phyloP scores from a whole-genome alignment of 164 flowering plant genomes.

The Magnolia kwangsiensis region DNA sequence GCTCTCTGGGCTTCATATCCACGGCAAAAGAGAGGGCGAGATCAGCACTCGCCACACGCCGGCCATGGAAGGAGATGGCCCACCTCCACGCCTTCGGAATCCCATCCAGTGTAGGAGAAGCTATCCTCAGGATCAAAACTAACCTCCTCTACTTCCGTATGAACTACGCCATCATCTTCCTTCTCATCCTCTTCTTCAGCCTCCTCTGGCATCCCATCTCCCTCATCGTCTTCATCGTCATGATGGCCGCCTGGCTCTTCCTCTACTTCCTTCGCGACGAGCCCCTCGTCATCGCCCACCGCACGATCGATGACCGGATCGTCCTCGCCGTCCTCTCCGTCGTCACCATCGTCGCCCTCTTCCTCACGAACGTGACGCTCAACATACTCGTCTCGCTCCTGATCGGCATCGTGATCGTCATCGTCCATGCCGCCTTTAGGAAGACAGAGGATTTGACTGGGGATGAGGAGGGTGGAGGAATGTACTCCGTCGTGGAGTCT shows the following conservation, averaged over 20 bases:
- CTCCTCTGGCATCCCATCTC: conserved; percentile 57
- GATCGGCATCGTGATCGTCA: conserved; percentile 29
- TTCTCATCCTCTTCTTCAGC: conserved; percentile 45
- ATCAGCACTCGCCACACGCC: conserved; percentile 29
- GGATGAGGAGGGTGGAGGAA: conserved; percentile 26
- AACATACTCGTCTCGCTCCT: conserved; percentile 32
- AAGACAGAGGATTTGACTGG: conserved; percentile 38
- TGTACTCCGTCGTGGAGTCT: background rate
- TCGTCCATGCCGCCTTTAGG: conserved; percentile 40
- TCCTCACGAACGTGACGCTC: conserved; percentile 35
- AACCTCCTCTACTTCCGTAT: conserved; percentile 39
- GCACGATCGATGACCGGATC: conserved; percentile 31
- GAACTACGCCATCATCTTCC: conserved; percentile 44
- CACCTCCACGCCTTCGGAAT: conserved; percentile 24
- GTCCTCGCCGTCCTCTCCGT: conserved; percentile 31
- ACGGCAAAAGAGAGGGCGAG: conserved; percentile 34
- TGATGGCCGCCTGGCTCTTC: conserved; percentile 50
- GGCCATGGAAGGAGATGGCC: conserved; percentile 53
- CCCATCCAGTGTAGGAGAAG: conserved; percentile 23
- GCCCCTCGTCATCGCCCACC: conserved; percentile 30
- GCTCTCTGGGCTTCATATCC: conserved; percentile 20
- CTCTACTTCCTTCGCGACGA: conserved; percentile 55
- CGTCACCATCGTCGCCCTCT: conserved; percentile 32
- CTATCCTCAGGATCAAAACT: conserved; percentile 23
- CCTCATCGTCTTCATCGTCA: conserved; percentile 38